Evolutionary conservation across 306 rosid species (phyloP).

Genomic region (Lathyrus oleraceus): DNA sequence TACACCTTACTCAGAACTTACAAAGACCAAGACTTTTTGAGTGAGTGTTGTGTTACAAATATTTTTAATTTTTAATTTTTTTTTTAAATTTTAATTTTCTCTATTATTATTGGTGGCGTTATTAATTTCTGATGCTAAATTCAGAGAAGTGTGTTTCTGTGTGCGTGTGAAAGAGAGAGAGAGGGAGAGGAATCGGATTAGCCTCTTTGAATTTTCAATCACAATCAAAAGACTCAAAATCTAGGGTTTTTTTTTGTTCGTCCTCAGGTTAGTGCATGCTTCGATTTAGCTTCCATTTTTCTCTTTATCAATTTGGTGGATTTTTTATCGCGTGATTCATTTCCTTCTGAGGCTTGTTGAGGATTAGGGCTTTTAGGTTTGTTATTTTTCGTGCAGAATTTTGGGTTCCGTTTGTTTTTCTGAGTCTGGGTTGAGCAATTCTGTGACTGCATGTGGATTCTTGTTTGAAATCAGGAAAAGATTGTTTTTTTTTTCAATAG

Average conservation of each 20-base stretch:
- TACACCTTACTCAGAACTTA: background rate
- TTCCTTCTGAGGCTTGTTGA: slow-evolving; percentile 19
- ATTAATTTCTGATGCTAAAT: slow-evolving; percentile 36
- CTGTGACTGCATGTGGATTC: slow-evolving; percentile 37
- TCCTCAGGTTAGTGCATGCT: slow-evolving; percentile 40
- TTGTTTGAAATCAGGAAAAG: slow-evolving; percentile 38
- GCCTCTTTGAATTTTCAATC: slow-evolving; percentile 51
- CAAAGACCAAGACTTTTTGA: slow-evolving; percentile 37
- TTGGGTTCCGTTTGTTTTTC: background rate
- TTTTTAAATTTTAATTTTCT: background rate
- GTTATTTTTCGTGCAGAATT: background rate
- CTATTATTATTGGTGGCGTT: slow-evolving; percentile 6
- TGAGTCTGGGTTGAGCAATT: slow-evolving; percentile 25
- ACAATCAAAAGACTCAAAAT: slow-evolving; percentile 51
- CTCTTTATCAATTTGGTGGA: slow-evolving; percentile 11
- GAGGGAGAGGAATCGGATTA: slow-evolving; percentile 52
- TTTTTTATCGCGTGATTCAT: slow-evolving; percentile 31
- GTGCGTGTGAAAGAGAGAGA: slow-evolving; percentile 26
- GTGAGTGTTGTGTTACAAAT: background rate
- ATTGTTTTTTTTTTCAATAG: background rate
- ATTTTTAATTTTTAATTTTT: background rate
- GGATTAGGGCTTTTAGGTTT: slow-evolving; percentile 42
- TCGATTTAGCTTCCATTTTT: slow-evolving; percentile 17
- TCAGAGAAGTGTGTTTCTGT: slow-evolving; percentile 37
- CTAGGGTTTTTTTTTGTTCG: slow-evolving; percentile 46